Evolutionary conservation across 805 yeast species (phyloP), one percentile per base, ranked within the genome.

Genomic region (Vanderwaltozyma tropicalis): DNA sequence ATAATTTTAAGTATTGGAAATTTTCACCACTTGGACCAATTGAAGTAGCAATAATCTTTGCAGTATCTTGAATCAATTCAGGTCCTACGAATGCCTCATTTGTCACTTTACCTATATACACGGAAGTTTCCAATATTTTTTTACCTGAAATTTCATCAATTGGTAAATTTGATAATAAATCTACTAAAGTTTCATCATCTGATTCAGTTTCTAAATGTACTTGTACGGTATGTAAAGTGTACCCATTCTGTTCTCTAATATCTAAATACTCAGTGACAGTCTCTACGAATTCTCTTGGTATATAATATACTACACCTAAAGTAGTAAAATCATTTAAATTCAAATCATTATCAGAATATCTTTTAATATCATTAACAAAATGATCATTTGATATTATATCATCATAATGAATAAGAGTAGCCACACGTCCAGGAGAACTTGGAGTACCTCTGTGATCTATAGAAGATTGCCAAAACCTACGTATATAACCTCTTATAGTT

Each of bases 391-490:
- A 37, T 19, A 71, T 53, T 14, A 81, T 66, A 40, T 75, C 76
- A 7, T 70, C 69, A 32, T 72, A 63, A 9, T 87, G 72, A 1
- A 88, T 66, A 32, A 88, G 63, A 0, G 96, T 88, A 9, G 74
- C 95, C 1, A 88, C 96, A 25, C 96, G 61, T 0, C 97, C 97
- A 1, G 94, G 95, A n/a, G 62, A 55, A 40, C 74, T 83, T 0
- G 85, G 86, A 0, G 94, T 81, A 1, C 96, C 96, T 37, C 96
- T 63, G 57, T 89, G 95, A 56, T 88, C 96, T 18, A 79, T 75
- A 10, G 92, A 80, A 26, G 84, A 72, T 58, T 88, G 96, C 96
- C 96, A 88, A 54, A 88, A 88, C 32, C 95, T 63, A 16, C 97
- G 68, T 1, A 79, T 74, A 47, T 66, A 86, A 2, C 96, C 96